Conservation (phyloP, 2,329 filamentous ascomycete genomes). For the Cladobotryum protrusum region DNA sequence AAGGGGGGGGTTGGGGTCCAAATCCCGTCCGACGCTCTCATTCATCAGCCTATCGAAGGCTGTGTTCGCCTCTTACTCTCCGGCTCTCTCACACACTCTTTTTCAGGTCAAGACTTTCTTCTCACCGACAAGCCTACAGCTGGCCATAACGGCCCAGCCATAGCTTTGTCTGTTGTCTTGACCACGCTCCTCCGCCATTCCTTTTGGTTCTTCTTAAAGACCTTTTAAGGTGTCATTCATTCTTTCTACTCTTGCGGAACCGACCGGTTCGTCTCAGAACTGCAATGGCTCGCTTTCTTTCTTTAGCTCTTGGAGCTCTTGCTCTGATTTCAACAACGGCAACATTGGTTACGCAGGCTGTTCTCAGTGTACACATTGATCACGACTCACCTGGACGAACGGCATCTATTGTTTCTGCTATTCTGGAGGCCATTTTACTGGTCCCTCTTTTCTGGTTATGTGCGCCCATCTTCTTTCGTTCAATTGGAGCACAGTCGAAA, state of each 20-base stretch:
- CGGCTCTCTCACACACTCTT: too few species aligned
- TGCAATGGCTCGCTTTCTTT: conserved; percentile 5
- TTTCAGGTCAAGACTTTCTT: not conserved
- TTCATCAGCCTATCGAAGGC: too few species aligned
- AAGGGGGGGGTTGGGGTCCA: too few species aligned
- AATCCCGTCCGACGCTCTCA: too few species aligned
- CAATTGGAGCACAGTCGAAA: conserved; percentile 19
- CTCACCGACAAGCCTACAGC: not conserved
- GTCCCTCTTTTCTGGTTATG: conserved; percentile 22
- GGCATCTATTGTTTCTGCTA: conserved; percentile 22
- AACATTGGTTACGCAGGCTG: conserved; percentile 16
- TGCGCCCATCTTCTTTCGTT: conserved; percentile 26
- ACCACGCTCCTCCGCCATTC: not conserved
- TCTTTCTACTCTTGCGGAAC: not conserved
- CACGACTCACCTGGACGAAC: conserved; percentile 7
- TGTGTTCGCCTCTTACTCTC: too few species aligned
- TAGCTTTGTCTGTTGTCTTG: not conserved
- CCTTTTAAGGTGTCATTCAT: not conserved
- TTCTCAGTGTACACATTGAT: conserved; percentile 9
- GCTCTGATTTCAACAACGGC: conserved; percentile 16
- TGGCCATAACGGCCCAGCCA: not conserved
- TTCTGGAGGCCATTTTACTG: conserved; percentile 23
- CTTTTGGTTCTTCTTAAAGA: not conserved
- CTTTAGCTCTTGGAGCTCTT: conserved; percentile 10
- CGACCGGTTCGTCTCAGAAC: not conserved